A percentile compares a stretch with the other conserved stretches of the same genome.
These are phyloP conservation scores for Flaveria sonorensis DNA, from an alignment of 129 eudicot genomes.

Conservation along the genomic window DNA sequence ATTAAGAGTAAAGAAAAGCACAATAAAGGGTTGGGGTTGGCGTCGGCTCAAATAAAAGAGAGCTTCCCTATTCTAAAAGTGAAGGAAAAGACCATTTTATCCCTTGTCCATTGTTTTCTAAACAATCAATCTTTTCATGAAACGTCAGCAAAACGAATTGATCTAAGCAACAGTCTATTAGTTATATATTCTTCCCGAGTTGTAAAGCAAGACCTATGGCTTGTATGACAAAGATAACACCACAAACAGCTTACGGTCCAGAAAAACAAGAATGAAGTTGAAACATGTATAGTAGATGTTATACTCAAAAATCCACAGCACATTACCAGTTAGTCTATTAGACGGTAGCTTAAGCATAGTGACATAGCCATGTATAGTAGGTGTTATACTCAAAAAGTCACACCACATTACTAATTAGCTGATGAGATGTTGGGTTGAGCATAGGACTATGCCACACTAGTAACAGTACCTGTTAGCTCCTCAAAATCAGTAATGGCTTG, in stretches of 20 bases:
- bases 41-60: no score
- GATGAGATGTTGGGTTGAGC: background rate
- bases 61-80: background rate
- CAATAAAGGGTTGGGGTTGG: no score
- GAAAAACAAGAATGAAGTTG: background rate
- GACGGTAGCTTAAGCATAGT: background rate
- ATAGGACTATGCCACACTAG: background rate
- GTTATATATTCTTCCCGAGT: background rate
- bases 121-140: background rate
- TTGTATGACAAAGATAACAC: background rate
- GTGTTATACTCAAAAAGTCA: no score
- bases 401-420: no score
- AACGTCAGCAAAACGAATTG: background rate
- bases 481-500: slow-evolving; percentile 4
- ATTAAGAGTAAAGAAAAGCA: no score
- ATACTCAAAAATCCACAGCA: background rate
- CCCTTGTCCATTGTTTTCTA: background rate
- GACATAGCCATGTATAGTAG: no score
- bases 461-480: background rate
- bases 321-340: background rate
- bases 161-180: background rate
- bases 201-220: background rate
- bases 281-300: background rate
- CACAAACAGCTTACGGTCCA: background rate
- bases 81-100: background rate